Base-by-base conservation (phyloP, 2,329 filamentous ascomycete genomes). In the Nigrograna mackinnonii region DNA sequence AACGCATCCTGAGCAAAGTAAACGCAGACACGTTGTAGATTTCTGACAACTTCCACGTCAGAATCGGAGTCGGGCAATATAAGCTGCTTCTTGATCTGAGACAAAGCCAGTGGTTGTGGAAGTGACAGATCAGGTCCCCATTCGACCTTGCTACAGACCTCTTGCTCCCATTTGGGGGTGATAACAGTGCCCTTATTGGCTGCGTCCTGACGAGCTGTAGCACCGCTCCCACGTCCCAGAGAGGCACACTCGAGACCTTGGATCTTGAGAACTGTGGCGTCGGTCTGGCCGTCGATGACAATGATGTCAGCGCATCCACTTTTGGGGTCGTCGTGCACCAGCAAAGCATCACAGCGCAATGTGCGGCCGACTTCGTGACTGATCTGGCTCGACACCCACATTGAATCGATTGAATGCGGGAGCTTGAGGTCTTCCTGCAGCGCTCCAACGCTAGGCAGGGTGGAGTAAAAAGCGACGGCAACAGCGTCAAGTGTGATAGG, bases 271-370 rank as follows among this genome's bases (percentile, higher is more conserved):
- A 41, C 39, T 17, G 26, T n/a, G n/a, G 18, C 18, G 4, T 41
- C 32, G 9, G n/a, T 35, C 16, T 41, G 13, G 14, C 13, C 21
- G 19, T 35, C 32, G 11, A 41, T 11, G 13, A 36, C 39, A 12
- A 22, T 41, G 4, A 41, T 28, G 6, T 9, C 39, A 22, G 22
- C 39, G 5, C 22, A 24, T 16, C 52, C 54, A 6, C 43, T 39
- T 39, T 62, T 39, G 3, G 32, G 20, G 18, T 56, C 51, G 58
- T 53, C 5, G 26, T 22, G 24, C 24, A 12, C 11, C 14, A 28
- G 24, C 3, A 3, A 28, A 12, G 24, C 14, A 28, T 28, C 24
- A 14, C 24, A 28, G 24, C 24, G 24, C 24, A 28, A 14, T 3
- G 24, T 28, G 24, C 14, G 24, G 11, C 24, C 24, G 14, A 28